Base-by-base conservation (phyloP, 148 eudicot species). In the Pharnaceum exiguum region DNA sequence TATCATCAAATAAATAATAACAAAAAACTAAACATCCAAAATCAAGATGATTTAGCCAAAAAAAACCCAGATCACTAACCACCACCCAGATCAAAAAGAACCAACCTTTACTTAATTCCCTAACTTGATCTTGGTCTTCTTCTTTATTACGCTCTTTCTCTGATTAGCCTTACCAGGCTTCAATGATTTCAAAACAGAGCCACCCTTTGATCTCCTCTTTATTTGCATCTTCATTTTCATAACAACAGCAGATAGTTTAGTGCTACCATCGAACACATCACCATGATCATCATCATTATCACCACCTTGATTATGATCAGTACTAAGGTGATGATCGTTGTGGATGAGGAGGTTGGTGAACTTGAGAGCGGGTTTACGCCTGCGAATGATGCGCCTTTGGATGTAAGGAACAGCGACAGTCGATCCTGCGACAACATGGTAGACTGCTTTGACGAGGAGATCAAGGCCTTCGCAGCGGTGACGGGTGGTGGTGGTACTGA, bases 371-470 rank as follows among this genome's bases (percentile, higher is more conserved):
- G 88, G 68, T 32, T 81, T 65, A 15, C 86, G 62, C 7, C 90
- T 62, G 11, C 77, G 66, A 37, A 81, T 71, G 25, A 86, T 76
- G 17, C 94, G 74, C 39, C 75, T 61, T 53, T 86, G 94, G 15
- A 86, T 86, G 62, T 86, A 86, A 0, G 94, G 94, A 7, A 82
- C 82, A 1, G 78, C 89, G 5, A 80, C 61, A 3, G 69, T 65
- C 3, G 94, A 86, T 2, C 89, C 86, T 2, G 75, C 77, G 0
- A 65, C 68, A 26, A 65, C 68, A 26, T 75, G 79, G 75, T 72
- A 74, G 19, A 86, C 77, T 15, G 94, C 89, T 55, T 82, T 82
- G 18, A 82, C 86, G 5, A 86, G 80, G 3, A 86, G 89, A 74
- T 86, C 87, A 17, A 86, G 82, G 40, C 94, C 94, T 42, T 63